Evolutionary conservation across 306 rosid species (phyloP).

Genomic region (Styphnolobium japonicum): DNA sequence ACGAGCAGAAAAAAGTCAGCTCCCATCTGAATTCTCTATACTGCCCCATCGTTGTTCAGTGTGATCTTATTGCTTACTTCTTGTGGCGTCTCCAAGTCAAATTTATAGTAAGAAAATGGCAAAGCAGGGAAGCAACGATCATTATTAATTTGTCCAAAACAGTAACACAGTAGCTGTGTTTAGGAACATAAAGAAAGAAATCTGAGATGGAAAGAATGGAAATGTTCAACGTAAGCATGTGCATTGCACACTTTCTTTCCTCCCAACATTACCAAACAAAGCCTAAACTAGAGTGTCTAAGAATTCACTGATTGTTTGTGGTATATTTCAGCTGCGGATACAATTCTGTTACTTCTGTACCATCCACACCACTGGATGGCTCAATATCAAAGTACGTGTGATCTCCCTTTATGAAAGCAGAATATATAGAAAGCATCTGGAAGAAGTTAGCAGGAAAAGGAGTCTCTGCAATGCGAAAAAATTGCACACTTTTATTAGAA

Average conservation of each 20-base stretch:
- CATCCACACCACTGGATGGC: conserved; percentile 40
- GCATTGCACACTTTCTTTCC: background rate
- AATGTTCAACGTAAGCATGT: background rate
- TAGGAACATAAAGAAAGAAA: background rate
- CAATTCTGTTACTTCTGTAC: conserved; percentile 42
- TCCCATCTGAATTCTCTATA: background rate
- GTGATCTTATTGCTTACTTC: too few species aligned
- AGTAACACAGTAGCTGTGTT: background rate
- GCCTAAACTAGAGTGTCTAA: conserved; percentile 35
- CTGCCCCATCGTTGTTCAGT: background rate
- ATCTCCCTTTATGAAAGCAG: conserved; percentile 62
- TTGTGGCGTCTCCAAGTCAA: too few species aligned
- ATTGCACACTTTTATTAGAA: background rate
- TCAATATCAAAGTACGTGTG: conserved; percentile 49
- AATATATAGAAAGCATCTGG: conserved; percentile 45
- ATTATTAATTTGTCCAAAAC: background rate
- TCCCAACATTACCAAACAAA: background rate
- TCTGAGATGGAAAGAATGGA: background rate
- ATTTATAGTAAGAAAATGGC: background rate
- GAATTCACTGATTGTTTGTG: conserved; percentile 46
- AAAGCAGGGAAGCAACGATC: background rate
- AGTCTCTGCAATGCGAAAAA: conserved; percentile 38
- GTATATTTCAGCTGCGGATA: conserved; percentile 50
- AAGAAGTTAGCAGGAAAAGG: conserved; percentile 51
- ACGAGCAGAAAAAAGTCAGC: background rate